Base-by-base conservation (phyloP, 73 alveolate species). In the Effrenium voratum region DNA sequence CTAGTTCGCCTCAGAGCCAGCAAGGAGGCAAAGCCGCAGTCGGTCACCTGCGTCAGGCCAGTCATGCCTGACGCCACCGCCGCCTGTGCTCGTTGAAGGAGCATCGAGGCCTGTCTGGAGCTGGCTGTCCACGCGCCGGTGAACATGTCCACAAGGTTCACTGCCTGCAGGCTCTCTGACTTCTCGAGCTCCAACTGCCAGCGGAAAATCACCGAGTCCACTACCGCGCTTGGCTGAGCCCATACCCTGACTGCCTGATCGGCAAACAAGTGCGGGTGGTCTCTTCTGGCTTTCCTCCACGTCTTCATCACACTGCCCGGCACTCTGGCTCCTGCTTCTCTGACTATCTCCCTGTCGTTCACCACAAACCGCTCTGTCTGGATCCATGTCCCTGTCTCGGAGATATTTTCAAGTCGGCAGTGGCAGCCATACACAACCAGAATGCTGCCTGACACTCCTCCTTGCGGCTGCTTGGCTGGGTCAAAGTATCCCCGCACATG, bases 341-440 rank as follows among this genome's bases (percentile, higher is more conserved):
- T n/a, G 63, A 44, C 45, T 4, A 46, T 24, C 13, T 28, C 34
- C 41, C 26, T 16, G 59, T 43, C 88, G 13, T 3, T 6, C 63
- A 36, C 38, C 36, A 1, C 36, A n/a, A 77, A 77, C 38, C 32
- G 46, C 70, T 80, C 70, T 46, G 36, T 16, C 60, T 12, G n/a
- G 45, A 80, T n/a, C 72, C 91, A 80, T 13, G 8, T 0, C 72
- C 70, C 91, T 80, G 72, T 26, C 66, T 46, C n/a, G 72, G n/a
- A 24, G 68, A 80, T 80, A 45, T 80, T 80, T 1, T 80, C 91
- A 68, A 80, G 49, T 46, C 91, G 19, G 70, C 68, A 45, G 43
- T 80, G 72, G 1, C 16, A 5, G 40, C 91, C 91, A 24, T 80
- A 80, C 47, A 80, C 91, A 0, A 80, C 91, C 70, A 80, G 32